Base-by-base conservation (phyloP, 805 yeast species). In the Yarrowia sp. region DNA sequence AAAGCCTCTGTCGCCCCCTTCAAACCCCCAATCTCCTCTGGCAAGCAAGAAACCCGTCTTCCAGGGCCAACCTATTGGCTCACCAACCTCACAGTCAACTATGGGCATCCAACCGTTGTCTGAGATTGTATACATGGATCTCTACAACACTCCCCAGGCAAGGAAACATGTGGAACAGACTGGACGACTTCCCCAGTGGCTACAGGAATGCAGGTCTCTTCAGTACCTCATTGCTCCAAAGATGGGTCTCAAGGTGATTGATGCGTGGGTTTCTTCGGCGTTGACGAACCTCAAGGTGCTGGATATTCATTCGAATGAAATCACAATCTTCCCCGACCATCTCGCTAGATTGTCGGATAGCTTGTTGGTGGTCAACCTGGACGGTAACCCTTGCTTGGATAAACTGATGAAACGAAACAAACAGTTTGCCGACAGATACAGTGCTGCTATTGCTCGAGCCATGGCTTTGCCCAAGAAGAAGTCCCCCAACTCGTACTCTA, bases 181-280 rank as follows among this genome's bases (percentile, higher is more conserved):
- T 0, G 60, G 60, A 8, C 34, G 60, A 3, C 34, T 53, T 1
- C 60, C 60, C 9, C 60, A 14, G 9, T 53, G 60, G 60, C 60
- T 53, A 1, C 60, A 53, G 34, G 44, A 53, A 12, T 53, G 60
- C 44, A 40, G 36, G 2, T 53, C 60, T 9, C 34, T 53, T 13
- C 60, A 53, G 44, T 53, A 53, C 20, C 44, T 53, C 15, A 38
- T 53, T 20, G 60, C 60, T 0, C 60, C 60, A 6, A 38, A 39
- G 19, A 53, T 53, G 60, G 44, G 60, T 5, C 44, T 53, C 43
- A 53, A 53, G 36, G 60, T 38, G 9, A 38, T 53, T 19, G 60
- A 53, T 15, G 60, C 43, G 2, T 53, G 60, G 60, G 60, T 53
- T 13, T 53, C 60, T 7, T 15, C 44, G 5, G 7, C 34, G 0